These are phyloP conservation scores for Anisodus acutangulus DNA, from an alignment of 257 asterid species.

Conservation along the genomic window DNA sequence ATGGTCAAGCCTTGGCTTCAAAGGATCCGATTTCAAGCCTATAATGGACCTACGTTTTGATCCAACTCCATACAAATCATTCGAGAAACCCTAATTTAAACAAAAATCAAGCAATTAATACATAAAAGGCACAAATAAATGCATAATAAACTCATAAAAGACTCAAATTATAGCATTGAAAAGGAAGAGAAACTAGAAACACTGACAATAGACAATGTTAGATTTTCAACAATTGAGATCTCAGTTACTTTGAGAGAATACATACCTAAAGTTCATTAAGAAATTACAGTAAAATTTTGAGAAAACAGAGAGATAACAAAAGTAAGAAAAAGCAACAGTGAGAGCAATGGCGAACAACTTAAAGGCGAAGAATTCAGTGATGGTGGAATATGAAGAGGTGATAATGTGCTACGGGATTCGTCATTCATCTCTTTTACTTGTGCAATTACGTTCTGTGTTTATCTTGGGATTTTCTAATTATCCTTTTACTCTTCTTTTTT, in stretches of 20 bases:
- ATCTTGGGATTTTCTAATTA: too few species aligned
- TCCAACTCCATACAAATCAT: constrained; percentile 26
- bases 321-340: constrained; percentile 29
- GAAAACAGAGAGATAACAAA: constrained; percentile 37
- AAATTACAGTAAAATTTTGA: too few species aligned
- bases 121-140: neutral
- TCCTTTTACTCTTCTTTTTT: too few species aligned
- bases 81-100: constrained; percentile 31
- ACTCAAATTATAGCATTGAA: neutral
- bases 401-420: too few species aligned
- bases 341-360: constrained; percentile 41
- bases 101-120: constrained; percentile 18
- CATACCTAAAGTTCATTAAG: too few species aligned
- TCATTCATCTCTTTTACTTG: too few species aligned
- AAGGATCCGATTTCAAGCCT: too few species aligned
- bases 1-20: constrained; percentile 54
- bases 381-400: neutral
- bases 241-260: neutral
- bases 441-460: too few species aligned
- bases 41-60: constrained; percentile 43
- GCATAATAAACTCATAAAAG: too few species aligned
- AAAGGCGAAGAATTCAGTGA: neutral
- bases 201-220: neutral
- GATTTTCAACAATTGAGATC: neutral
- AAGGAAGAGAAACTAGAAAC: neutral